A percentile compares a stretch with the other conserved stretches of the same genome.
These are phyloP conservation scores for Colletotrichum ledebouriae DNA, from an alignment of 2,329 filamentous ascomycete genomes.

Conservation along the genomic window DNA sequence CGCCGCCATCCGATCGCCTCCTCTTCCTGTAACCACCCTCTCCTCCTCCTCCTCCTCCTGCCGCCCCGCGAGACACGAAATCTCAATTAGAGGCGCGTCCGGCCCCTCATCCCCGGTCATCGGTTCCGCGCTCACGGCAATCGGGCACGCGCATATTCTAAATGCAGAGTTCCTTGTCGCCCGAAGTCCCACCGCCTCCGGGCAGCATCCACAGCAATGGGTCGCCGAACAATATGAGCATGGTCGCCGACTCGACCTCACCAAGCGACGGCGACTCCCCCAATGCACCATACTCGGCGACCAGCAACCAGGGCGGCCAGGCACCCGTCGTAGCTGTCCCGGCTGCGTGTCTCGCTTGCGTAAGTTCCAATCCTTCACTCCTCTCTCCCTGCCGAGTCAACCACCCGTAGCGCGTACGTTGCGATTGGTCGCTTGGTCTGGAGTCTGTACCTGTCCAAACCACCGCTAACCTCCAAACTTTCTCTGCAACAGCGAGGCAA, in stretches of 20 bases:
- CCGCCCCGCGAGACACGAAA: neutral
- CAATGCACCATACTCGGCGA: slow-evolving; percentile 44
- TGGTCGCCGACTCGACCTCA: slow-evolving; percentile 43
- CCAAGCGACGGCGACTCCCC: slow-evolving; percentile 35
- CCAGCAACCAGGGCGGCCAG: slow-evolving; percentile 42
- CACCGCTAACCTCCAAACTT: slow-evolving; percentile 12
- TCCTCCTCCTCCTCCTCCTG: neutral
- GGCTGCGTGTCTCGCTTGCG: slow-evolving; percentile 69
- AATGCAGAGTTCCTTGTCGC: slow-evolving; percentile 34
- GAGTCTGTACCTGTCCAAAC: neutral
- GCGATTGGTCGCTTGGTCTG: slow-evolving; percentile 8
- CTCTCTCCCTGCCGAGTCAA: slow-evolving; percentile 5
- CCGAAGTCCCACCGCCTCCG: slow-evolving; percentile 33
- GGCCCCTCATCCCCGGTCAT: neutral
- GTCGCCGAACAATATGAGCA: slow-evolving; percentile 29
- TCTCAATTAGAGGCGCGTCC: neutral
- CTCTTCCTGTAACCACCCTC: slow-evolving; percentile 23
- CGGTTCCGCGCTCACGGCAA: slow-evolving; percentile 22
- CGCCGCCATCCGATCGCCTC: neutral
- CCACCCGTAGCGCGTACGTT: neutral
- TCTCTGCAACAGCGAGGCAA: slow-evolving; percentile 63
- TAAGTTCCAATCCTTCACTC: slow-evolving; percentile 52
- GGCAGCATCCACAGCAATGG: slow-evolving; percentile 38
- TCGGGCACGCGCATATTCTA: slow-evolving; percentile 4
- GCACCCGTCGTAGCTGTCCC: slow-evolving; percentile 58